These are phyloP conservation scores for Chloroidium sp. DNA, from an alignment of 163 green algal species.

Conservation along the genomic window DNA sequence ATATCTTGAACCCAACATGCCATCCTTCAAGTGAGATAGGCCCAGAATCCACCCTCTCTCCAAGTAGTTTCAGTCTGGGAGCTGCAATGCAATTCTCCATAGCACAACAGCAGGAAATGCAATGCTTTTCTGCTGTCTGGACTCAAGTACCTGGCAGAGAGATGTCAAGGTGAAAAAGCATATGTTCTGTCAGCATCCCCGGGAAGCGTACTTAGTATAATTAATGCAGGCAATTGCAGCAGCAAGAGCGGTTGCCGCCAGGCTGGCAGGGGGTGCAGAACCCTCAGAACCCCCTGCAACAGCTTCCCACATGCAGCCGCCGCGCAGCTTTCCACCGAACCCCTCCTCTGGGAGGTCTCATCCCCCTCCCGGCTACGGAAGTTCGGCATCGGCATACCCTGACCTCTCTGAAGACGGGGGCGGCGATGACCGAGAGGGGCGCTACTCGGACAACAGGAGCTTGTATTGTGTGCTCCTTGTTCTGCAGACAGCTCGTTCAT, in stretches of 20 bases:
- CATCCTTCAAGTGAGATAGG: too few species aligned
- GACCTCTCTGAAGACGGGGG: background rate
- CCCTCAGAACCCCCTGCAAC: background rate
- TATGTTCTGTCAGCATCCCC: background rate
- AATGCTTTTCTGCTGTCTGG: background rate
- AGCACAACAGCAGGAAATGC: too few species aligned
- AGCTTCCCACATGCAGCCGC: background rate
- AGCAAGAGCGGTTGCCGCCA: slow-evolving; percentile 43
- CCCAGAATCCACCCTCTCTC: background rate
- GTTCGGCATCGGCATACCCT: background rate
- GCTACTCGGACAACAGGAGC: too few species aligned
- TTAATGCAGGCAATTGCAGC: slow-evolving; percentile 35
- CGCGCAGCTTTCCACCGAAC: background rate
- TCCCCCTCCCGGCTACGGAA: background rate
- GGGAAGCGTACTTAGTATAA: background rate
- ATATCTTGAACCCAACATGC: too few species aligned
- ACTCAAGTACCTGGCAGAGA: background rate
- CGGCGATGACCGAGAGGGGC: too few species aligned
- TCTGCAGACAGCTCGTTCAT: too few species aligned
- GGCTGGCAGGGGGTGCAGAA: slow-evolving; percentile 18
- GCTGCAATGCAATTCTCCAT: too few species aligned
- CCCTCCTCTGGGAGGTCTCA: background rate
- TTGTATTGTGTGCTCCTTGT: too few species aligned
- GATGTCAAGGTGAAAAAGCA: background rate
- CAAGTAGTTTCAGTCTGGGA: background rate